These are phyloP conservation scores for Blastobotrys illinoisensis DNA, from an alignment of 1,139 yeast genomes.

Conservation along the genomic window DNA sequence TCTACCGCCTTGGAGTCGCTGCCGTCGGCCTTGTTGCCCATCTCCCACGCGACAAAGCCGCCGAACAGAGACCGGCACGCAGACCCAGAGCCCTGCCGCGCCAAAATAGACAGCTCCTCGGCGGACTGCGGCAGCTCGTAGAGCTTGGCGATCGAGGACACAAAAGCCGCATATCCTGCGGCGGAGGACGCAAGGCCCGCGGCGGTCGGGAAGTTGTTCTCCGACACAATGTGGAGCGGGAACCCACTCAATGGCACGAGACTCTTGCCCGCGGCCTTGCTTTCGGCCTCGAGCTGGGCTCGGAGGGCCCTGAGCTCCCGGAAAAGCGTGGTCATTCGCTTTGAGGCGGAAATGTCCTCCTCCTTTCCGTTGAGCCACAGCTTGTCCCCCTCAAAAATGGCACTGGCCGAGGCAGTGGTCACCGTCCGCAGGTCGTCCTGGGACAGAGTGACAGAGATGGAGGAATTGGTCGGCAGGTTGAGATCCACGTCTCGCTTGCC, in stretches of 20 bases:
- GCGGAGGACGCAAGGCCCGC: slow-evolving; percentile 98
- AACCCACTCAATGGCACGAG: slow-evolving; percentile 59
- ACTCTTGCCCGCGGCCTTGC: slow-evolving; percentile 41
- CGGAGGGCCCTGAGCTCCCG: slow-evolving; percentile 69
- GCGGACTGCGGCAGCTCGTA: slow-evolving; percentile 74
- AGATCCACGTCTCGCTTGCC: slow-evolving; percentile 87
- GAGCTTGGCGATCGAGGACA: slow-evolving; percentile 75
- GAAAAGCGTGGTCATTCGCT: slow-evolving; percentile 77
- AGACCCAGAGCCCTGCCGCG: slow-evolving; percentile 97
- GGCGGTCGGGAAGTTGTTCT: slow-evolving; percentile 97
- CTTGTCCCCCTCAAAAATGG: slow-evolving; percentile 53
- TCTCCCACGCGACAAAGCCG: slow-evolving; percentile 98
- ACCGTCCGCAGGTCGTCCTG: slow-evolving; percentile 87
- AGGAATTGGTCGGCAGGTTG: slow-evolving; percentile 91
- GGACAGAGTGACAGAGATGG: slow-evolving; percentile 87
- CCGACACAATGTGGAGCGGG: slow-evolving; percentile 78
- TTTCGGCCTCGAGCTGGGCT: slow-evolving; percentile 39
- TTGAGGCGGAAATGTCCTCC: slow-evolving; percentile 49
- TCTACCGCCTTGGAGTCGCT: slow-evolving; percentile 89
- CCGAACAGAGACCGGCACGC: slow-evolving; percentile 97
- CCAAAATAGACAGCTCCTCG: slow-evolving; percentile 85
- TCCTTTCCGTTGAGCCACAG: slow-evolving; percentile 75
- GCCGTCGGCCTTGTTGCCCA: slow-evolving; percentile 74
- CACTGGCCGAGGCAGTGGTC: slow-evolving; percentile 75
- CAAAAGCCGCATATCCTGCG: slow-evolving; percentile 96